A percentile compares a stretch with the other conserved stretches of the same genome.
Evolutionary conservation across 495 filamentous ascomycete species (phyloP).

Genomic region (Tuber melanosporum): DNA sequence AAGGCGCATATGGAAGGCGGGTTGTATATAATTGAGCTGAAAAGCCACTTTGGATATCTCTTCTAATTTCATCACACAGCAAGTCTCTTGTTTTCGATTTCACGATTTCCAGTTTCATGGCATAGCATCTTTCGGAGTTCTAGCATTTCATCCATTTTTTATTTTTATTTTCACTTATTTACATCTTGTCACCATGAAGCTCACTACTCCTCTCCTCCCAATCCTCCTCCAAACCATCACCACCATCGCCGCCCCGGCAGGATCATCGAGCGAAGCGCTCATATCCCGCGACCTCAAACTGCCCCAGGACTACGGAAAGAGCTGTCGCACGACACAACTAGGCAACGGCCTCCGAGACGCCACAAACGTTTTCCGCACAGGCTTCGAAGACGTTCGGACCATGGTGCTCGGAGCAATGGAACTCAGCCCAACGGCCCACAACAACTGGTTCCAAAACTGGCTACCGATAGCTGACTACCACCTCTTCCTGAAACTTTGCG

Average conservation of each 20-base stretch:
- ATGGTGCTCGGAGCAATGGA: neutral
- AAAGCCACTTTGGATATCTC: neutral
- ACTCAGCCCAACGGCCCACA: neutral
- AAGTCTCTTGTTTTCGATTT: neutral
- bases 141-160: neutral
- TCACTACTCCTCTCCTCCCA: neutral
- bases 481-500: slow-evolving; percentile 1
- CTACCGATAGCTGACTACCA: neutral
- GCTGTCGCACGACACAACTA: neutral
- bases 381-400: neutral
- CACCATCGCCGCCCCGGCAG: neutral
- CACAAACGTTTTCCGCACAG: neutral
- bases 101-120: neutral
- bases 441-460: neutral
- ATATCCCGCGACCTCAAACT: neutral
- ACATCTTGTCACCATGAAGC: neutral
- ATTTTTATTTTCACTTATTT: neutral
- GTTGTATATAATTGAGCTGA: neutral
- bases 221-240: neutral
- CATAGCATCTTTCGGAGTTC: neutral
- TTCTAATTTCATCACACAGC: neutral
- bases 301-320: neutral
- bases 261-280: neutral
- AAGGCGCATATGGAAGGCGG: neutral
- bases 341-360: neutral